phyloP scores from a whole-genome alignment of 2,329 filamentous ascomycete species.

The Lecanicillium sp. region DNA sequence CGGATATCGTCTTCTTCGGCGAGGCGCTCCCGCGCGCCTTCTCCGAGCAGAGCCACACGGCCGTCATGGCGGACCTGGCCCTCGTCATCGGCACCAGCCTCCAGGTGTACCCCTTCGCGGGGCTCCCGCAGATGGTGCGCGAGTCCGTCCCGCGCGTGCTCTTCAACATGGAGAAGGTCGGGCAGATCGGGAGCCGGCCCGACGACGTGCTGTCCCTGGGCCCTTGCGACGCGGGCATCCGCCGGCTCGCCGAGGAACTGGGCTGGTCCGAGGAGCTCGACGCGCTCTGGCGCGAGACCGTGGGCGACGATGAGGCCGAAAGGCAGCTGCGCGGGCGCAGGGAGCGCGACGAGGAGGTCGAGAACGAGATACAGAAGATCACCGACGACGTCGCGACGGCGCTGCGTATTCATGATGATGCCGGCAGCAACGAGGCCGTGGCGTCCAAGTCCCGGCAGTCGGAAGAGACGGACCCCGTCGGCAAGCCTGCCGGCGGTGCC shows the following conservation, averaged over 20 bases:
- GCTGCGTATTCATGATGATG: slow-evolving; percentile 26
- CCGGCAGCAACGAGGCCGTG: slow-evolving; percentile 4
- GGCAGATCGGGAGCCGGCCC: slow-evolving; percentile 64
- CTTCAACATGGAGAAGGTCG: slow-evolving; percentile 82
- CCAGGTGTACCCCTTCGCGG: slow-evolving; percentile 82
- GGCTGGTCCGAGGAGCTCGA: slow-evolving; percentile 87
- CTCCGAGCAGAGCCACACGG: slow-evolving; percentile 35
- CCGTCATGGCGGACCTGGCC: slow-evolving; percentile 63
- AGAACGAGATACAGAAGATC: slow-evolving; percentile 40
- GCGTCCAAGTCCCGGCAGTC: slow-evolving; percentile 5
- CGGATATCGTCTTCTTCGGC: slow-evolving; percentile 92
- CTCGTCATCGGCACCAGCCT: slow-evolving; percentile 88
- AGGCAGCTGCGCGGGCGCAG: slow-evolving; percentile 35
- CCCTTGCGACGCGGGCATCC: slow-evolving; percentile 76
- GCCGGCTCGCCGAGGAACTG: slow-evolving; percentile 68
- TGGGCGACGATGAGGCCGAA: slow-evolving; percentile 53
- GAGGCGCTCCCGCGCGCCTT: slow-evolving; percentile 51
- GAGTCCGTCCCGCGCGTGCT: slow-evolving; percentile 68
- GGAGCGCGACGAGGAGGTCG: slow-evolving; percentile 26
- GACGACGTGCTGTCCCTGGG: slow-evolving; percentile 84
- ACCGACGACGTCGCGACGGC: slow-evolving; percentile 30
- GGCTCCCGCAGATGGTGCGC: slow-evolving; percentile 59
- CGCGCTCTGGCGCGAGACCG: slow-evolving; percentile 61
- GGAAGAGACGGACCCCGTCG: background rate
- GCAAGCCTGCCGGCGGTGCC: background rate